Percentiles rank a stretch among this genome's conserved stretches.
Conservation (phyloP, 768 basidiomycete species). For the Sutorius australiensis region DNA sequence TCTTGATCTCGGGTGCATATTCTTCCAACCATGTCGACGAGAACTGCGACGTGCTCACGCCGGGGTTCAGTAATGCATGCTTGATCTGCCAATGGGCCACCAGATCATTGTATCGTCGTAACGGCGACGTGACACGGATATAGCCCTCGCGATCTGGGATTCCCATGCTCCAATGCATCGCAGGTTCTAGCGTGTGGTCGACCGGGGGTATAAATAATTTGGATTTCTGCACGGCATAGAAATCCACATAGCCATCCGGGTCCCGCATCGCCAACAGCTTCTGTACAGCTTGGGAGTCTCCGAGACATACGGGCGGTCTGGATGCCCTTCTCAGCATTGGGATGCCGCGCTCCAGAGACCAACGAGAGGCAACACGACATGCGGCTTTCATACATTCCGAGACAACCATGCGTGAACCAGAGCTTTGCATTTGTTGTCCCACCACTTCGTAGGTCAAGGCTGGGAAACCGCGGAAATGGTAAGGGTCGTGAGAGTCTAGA, state of each 20-base stretch:
- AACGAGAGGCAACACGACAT: slow-evolving; percentile 69
- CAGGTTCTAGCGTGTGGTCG: slow-evolving; percentile 49
- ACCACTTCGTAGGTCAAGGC: slow-evolving; percentile 44
- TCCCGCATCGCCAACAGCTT: slow-evolving; percentile 49
- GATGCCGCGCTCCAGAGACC: slow-evolving; percentile 55
- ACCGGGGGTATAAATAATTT: slow-evolving; percentile 36
- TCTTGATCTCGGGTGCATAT: slow-evolving; percentile 37
- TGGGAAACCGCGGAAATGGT: slow-evolving; percentile 49
- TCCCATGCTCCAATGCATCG: slow-evolving; percentile 66
- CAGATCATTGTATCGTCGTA: slow-evolving; percentile 82
- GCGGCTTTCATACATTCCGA: slow-evolving; percentile 83
- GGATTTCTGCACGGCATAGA: slow-evolving; percentile 31
- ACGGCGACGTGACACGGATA: slow-evolving; percentile 75
- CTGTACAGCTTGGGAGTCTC: slow-evolving; percentile 35
- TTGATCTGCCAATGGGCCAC: slow-evolving; percentile 94
- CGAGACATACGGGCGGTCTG: slow-evolving; percentile 28
- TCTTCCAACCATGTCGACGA: slow-evolving; percentile 42
- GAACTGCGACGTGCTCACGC: slow-evolving; percentile 40
- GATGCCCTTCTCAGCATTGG: slow-evolving; percentile 60
- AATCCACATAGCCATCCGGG: slow-evolving; percentile 41
- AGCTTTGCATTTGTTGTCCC: slow-evolving; percentile 18
- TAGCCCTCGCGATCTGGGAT: slow-evolving; percentile 78
- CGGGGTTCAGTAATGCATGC: slow-evolving; percentile 50
- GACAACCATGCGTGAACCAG: slow-evolving; percentile 55
- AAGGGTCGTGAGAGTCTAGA: slow-evolving; percentile 25